phyloP scores from a whole-genome alignment of 1,284 basidiomycete genomes.

The Rugosomyces carneus region DNA sequence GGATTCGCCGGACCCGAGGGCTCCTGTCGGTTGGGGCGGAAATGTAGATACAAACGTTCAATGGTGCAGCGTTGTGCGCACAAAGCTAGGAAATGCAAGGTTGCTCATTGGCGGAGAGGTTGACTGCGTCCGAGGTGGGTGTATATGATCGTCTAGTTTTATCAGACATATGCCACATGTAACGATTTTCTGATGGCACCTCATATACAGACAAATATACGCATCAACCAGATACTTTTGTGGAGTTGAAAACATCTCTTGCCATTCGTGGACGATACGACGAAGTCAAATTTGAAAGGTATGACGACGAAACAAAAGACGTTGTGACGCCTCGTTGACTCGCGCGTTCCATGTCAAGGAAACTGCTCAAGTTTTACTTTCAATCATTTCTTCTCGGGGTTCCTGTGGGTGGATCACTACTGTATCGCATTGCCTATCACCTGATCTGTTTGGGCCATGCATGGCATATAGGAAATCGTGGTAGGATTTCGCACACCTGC shows the following conservation, averaged over 20 bases:
- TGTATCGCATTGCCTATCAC: not conserved
- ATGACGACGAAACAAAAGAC: slow-evolving; percentile 18
- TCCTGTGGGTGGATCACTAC: slow-evolving; percentile 47
- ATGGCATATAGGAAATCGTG: slow-evolving; percentile 75
- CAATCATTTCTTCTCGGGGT: slow-evolving; percentile 93
- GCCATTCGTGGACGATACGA: slow-evolving; percentile 66
- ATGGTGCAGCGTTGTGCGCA: slow-evolving; percentile 93
- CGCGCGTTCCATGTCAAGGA: slow-evolving; percentile 41
- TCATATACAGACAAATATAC: slow-evolving; percentile 48
- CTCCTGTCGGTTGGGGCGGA: slow-evolving; percentile 68
- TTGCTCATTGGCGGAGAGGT: slow-evolving; percentile 92
- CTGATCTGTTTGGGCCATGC: slow-evolving; percentile 2
- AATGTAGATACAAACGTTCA: slow-evolving; percentile 93
- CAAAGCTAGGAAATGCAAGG: slow-evolving; percentile 77
- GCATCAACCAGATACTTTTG: slow-evolving; percentile 58
- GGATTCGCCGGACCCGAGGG: slow-evolving; percentile 15
- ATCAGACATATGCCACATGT: slow-evolving; percentile 8
- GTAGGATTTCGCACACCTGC: slow-evolving; percentile 87
- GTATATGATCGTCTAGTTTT: slow-evolving; percentile 17
- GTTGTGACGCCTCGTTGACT: slow-evolving; percentile 8
- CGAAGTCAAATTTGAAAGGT: slow-evolving; percentile 81
- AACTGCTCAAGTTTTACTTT: slow-evolving; percentile 92
- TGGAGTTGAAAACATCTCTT: slow-evolving; percentile 93
- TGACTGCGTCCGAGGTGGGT: slow-evolving; percentile 78
- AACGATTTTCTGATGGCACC: not conserved